Base-by-base conservation (phyloP, 345 rosid genomes). In the Arabis hirsuta region DNA sequence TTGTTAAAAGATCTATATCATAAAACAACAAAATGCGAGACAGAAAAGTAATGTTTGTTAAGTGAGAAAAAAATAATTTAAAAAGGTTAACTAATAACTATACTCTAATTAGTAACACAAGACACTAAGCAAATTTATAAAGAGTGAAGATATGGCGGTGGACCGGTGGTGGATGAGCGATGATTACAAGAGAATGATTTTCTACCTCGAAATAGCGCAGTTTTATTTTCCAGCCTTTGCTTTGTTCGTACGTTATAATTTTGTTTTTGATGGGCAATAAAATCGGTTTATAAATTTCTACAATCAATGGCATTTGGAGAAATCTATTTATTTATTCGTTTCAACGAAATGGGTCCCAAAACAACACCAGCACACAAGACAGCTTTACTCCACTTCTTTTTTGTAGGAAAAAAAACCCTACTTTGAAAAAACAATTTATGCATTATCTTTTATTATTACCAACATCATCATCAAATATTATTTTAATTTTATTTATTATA, bases 141-240 rank as follows among this genome's bases (percentile, higher is more conserved):
- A 47, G 44, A 55, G 52, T 10, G 47, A 20, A 65, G 43, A 65
- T 63, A 11, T 73, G 67, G 78, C 78, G 67, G 42, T 74, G 62
- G 62, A 61, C 73, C 78, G 67, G 42, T 74, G 62, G 62, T 32
- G 67, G 67, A 45, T 29, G 65, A 67, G 65, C 79, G 79, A 76
- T 76, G 58, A 69, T 76, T 75, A 69, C 79, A 54, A 69, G 74
- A 69, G 70, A 76, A 62, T 69, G 74, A 76, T 76, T 69, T 76
- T 46, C 20, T 42, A 76, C 74, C 79, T 69, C 46, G 45, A 76
- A 76, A 62, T 69, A 62, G 65, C 9, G 20, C 59, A 31, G 1
- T 16, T 36, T 69, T 16, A 16, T 54, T 69, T 36, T 68, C 69
- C 52, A 69, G 68, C 65, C 59, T 53, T 76, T 69, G 65, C 70